Base-by-base conservation (phyloP, 768 basidiomycete genomes). In the Dacryopinax primogenitus region DNA sequence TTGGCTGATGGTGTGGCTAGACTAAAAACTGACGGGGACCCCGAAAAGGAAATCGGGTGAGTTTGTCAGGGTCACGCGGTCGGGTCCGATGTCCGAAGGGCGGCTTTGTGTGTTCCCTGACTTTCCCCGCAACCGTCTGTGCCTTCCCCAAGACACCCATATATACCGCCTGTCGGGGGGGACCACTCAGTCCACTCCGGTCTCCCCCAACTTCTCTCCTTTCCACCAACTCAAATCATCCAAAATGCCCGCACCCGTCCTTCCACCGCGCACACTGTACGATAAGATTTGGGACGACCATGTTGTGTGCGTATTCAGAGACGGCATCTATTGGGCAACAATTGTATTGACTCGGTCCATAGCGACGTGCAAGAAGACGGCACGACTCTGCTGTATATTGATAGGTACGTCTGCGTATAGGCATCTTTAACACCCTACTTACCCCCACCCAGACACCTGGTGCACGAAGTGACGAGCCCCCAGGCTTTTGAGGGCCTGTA, bases 251-350 rank as follows among this genome's bases (percentile, higher is more conserved):
- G 79, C 77, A 33, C 75, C 83, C n/a, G 75, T 80, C 18, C 69
- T 78, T 64, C 76, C 80, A 23, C 91, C 92, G 11, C 86, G 92
- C 67, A 97, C 95, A 35, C 80, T 98, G 33, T 96, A 97, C 76
- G 95, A 98, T 77, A 97, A 97, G 79, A 92, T 97, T 68, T 96
- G 90, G 86, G 92, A 96, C 69, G 92, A 97, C 74, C 95, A 97
- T 77, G 84, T 95, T 72, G 88, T 97, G 85, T 92, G 71, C 67
- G 89, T 66, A 33, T 33, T 70, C 64, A 9, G 62, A 6, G 30
- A 58, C 21, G n/a, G 13, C 15, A 35, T 7, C 21, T 28, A 1
- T 39, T 66, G n/a, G 67, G 23, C n/a, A 15, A 30, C n/a, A n/a
- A 33, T 47, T 69, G 15, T 28, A 36, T 35, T 36, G 65, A 35